These are phyloP conservation scores for Macrolepiota albuminosa DNA, from an alignment of 768 basidiomycete genomes.

Conservation along the genomic window DNA sequence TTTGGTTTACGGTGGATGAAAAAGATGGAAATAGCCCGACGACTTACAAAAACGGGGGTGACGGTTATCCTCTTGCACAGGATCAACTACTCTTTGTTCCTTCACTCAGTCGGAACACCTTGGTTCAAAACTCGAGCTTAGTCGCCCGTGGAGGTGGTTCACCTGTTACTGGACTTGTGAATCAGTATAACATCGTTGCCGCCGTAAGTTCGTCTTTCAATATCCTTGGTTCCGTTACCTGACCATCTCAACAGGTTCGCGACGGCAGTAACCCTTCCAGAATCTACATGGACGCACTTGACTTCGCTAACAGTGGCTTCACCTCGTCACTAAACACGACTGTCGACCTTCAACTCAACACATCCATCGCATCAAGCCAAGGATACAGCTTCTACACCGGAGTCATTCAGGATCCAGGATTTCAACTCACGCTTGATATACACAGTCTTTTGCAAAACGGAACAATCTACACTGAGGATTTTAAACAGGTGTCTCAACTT, in stretches of 20 bases:
- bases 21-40: slow-evolving; percentile 33
- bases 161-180: slow-evolving; percentile 19
- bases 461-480: slow-evolving; percentile 25
- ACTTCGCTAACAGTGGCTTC: slow-evolving; percentile 20
- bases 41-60: slow-evolving; percentile 37
- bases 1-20: slow-evolving; percentile 47
- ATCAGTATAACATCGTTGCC: slow-evolving; percentile 21
- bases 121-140: slow-evolving; percentile 12
- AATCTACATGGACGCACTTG: slow-evolving; percentile 24
- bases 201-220: slow-evolving; percentile 18
- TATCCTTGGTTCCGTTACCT: background rate
- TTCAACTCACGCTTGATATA: slow-evolving; percentile 27
- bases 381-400: slow-evolving; percentile 29
- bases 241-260: slow-evolving; percentile 17
- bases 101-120: slow-evolving; percentile 27
- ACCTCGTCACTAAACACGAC: slow-evolving; percentile 22
- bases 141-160: slow-evolving; percentile 21
- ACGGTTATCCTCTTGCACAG: slow-evolving; percentile 35
- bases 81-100: slow-evolving; percentile 41
- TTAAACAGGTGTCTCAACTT: slow-evolving; percentile 22
- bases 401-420: slow-evolving; percentile 21
- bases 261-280: slow-evolving; percentile 22
- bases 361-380: slow-evolving; percentile 16
- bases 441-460: slow-evolving; percentile 19
- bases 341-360: slow-evolving; percentile 20